phyloP scores from a whole-genome alignment of 768 basidiomycete genomes.

The Mycena maculata region DNA sequence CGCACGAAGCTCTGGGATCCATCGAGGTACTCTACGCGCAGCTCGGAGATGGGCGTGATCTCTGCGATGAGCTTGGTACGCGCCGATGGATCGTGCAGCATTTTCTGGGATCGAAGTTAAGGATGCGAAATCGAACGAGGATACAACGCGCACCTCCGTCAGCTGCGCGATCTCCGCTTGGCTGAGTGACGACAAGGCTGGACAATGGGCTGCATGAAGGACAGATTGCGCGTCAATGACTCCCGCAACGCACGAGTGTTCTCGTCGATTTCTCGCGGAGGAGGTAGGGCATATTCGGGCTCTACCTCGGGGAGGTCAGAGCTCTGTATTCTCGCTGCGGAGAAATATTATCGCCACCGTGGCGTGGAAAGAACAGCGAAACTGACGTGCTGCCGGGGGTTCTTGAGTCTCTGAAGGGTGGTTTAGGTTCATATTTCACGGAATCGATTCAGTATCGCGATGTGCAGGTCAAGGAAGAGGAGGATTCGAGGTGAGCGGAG shows the following conservation, averaged over 20 bases:
- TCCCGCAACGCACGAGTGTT: slow-evolving; percentile 27
- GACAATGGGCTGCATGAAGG: neutral
- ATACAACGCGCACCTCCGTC: slow-evolving; percentile 23
- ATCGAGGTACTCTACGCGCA: slow-evolving; percentile 76
- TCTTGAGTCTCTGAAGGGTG: neutral
- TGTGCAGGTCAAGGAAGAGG: neutral
- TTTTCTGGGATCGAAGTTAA: slow-evolving; percentile 16
- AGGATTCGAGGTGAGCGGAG: neutral
- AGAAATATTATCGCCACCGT: slow-evolving; percentile 6
- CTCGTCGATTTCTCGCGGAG: slow-evolving; percentile 30
- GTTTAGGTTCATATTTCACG: neutral
- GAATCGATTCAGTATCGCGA: neutral
- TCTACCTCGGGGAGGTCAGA: slow-evolving; percentile 28
- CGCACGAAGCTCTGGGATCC: slow-evolving; percentile 69
- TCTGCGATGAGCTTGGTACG: slow-evolving; percentile 57
- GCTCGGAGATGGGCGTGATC: slow-evolving; percentile 61
- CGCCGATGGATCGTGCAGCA: slow-evolving; percentile 30
- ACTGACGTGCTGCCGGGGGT: slow-evolving; percentile 30
- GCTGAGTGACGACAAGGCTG: slow-evolving; percentile 31
- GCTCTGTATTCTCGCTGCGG: slow-evolving; percentile 28
- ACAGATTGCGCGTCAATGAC: neutral
- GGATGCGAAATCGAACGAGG: neutral
- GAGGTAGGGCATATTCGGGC: slow-evolving; percentile 10
- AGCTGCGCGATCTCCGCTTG: slow-evolving; percentile 28
- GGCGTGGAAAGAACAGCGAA: slow-evolving; percentile 8